Percentiles rank a stretch among this genome's conserved stretches.
Evolutionary conservation across 306 rosid genomes (phyloP).

Genomic region (Ormosia semicastrata): DNA sequence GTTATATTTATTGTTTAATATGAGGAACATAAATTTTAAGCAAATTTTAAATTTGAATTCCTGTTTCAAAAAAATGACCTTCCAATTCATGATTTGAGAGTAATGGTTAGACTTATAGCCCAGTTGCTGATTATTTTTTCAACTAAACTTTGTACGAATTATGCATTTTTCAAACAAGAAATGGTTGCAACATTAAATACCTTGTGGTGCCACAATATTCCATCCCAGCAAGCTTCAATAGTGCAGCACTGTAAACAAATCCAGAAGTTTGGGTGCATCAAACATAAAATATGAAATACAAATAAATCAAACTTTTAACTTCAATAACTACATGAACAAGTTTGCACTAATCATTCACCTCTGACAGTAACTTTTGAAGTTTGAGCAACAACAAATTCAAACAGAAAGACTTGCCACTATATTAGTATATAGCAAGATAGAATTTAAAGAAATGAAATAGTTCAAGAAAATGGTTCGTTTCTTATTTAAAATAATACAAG

Average conservation of each 20-base stretch:
- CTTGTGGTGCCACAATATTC: slow-evolving; percentile 95
- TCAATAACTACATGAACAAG: neutral
- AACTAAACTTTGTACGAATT: neutral
- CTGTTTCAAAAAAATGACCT: neutral
- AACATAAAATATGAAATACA: neutral
- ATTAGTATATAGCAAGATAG: neutral
- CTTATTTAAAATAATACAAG: slow-evolving; percentile 1
- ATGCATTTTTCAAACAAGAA: neutral
- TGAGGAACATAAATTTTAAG: neutral
- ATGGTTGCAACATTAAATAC: slow-evolving; percentile 36
- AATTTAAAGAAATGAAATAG: neutral
- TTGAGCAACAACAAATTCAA: neutral
- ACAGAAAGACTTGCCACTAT: neutral
- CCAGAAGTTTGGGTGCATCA: slow-evolving; percentile 29
- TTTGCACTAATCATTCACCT: neutral
- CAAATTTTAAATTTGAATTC: neutral
- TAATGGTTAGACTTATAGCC: neutral
- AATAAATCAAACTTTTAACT: neutral
- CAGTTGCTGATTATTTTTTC: neutral
- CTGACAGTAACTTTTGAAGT: neutral
- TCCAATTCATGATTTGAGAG: neutral
- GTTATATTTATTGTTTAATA: neutral
- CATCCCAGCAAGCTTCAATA: slow-evolving; percentile 86
- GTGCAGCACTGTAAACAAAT: slow-evolving; percentile 71
- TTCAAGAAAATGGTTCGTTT: neutral